Evolutionary conservation across 1,284 basidiomycete genomes (phyloP).

Genomic region (Ustilago tritici): DNA sequence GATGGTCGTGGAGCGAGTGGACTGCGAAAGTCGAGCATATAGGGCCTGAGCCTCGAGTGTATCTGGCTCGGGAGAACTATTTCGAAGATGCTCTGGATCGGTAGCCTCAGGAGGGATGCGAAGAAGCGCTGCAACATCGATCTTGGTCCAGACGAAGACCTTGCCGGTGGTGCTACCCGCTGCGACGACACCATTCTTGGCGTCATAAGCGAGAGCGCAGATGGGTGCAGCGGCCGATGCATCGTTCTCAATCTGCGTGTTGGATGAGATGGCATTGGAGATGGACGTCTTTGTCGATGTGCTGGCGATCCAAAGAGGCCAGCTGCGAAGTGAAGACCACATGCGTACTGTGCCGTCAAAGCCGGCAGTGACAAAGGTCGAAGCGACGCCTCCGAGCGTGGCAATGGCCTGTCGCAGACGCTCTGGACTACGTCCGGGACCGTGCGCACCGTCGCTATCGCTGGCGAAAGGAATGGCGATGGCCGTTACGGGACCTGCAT

Average conservation of each 20-base stretch:
- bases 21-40: conserved; percentile 24
- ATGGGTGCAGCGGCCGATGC: conserved; percentile 29
- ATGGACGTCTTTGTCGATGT: conserved; percentile 25
- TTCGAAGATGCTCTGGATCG: conserved; percentile 33
- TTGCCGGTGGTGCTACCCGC: conserved; percentile 59
- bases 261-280: conserved; percentile 25
- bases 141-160: conserved; percentile 59
- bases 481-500: conserved; percentile 53
- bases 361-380: conserved; percentile 63
- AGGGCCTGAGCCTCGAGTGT: conserved; percentile 30
- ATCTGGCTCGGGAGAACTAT: conserved; percentile 19
- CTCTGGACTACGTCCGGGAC: conserved; percentile 57
- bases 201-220: conserved; percentile 59
- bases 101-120: conserved; percentile 44
- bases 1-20: conserved; percentile 29
- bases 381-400: conserved; percentile 55
- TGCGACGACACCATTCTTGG: conserved; percentile 54
- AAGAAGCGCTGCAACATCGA: conserved; percentile 52
- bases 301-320: conserved; percentile 58
- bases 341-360: conserved; percentile 64
- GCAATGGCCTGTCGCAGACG: conserved; percentile 57
- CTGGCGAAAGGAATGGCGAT: conserved; percentile 59
- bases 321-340: conserved; percentile 54
- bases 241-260: conserved; percentile 21
- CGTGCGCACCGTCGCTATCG: conserved; percentile 58